A percentile compares a stretch with the other conserved stretches of the same genome.
phyloP scores from a whole-genome alignment of 2,329 filamentous ascomycete genomes.

The Fusarium sp. region DNA sequence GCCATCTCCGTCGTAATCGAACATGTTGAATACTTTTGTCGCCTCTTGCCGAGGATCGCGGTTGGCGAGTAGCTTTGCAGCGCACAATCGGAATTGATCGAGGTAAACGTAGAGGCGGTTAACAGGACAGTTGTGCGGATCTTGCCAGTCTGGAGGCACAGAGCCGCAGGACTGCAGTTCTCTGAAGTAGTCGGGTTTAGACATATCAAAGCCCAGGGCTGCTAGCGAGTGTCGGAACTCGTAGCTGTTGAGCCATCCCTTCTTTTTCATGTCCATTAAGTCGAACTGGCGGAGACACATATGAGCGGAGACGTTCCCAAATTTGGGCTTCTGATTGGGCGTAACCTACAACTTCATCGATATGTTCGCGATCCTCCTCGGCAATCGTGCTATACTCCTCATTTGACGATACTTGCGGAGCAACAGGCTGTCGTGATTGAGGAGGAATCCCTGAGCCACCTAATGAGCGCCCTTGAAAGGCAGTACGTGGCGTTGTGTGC shows the following conservation, averaged over 20 bases:
- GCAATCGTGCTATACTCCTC: slow-evolving; percentile 64
- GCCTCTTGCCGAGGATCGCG: slow-evolving; percentile 93
- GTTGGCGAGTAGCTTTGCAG: slow-evolving; percentile 81
- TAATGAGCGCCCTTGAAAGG: slow-evolving; percentile 51
- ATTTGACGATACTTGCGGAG: slow-evolving; percentile 51
- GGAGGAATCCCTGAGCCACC: slow-evolving; percentile 48
- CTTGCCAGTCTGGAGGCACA: slow-evolving; percentile 69
- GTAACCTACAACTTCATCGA: slow-evolving; percentile 85
- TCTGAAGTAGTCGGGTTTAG: slow-evolving; percentile 84
- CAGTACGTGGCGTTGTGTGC: slow-evolving; percentile 52
- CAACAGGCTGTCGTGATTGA: slow-evolving; percentile 49
- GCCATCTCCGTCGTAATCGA: slow-evolving; percentile 92
- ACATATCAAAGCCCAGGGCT: slow-evolving; percentile 91
- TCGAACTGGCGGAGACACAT: slow-evolving; percentile 71
- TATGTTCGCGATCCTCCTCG: slow-evolving; percentile 92
- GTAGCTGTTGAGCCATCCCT: slow-evolving; percentile 94
- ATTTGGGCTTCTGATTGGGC: background rate
- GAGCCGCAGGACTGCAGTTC: slow-evolving; percentile 85
- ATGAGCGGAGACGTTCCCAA: slow-evolving; percentile 32
- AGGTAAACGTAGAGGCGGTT: slow-evolving; percentile 63
- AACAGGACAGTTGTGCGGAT: slow-evolving; percentile 56
- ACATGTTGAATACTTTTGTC: slow-evolving; percentile 88
- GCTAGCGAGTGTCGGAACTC: slow-evolving; percentile 97
- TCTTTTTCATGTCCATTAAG: slow-evolving; percentile 96
- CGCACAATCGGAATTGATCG: slow-evolving; percentile 71